Evolutionary conservation across 2,329 filamentous ascomycete genomes (phyloP), one percentile per base, ranked within the genome.

Genomic region (Ambrosiella xylebori): DNA sequence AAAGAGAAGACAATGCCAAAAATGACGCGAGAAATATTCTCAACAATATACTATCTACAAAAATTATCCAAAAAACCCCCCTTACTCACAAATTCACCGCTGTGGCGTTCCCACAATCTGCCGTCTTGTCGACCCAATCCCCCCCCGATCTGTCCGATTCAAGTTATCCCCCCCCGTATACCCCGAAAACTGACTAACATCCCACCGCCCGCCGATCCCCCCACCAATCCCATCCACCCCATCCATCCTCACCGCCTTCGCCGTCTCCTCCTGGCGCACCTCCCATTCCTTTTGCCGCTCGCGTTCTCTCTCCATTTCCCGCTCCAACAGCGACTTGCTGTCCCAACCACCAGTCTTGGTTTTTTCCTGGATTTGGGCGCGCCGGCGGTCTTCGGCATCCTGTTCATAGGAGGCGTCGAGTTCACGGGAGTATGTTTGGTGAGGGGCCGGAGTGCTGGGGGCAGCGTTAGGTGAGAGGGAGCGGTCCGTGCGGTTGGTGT

Each of bases 211-310:
- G 1, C 76, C 78, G 35, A 83, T 72, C 0, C 85, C 85, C n/a
- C 79, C 80, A 0, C 81, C 81, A 47, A 80, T 78, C 0, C 83
- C 84, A 27, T 84, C 81, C 12, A 78, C 75, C 13, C 74, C 75
- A 8, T 74, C 76, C 1, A 76, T 72, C 39, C 73, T 74, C 5
- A 74, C 73, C 0, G 78, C 75, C 58, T 76, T 76, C 19, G 79
- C 77, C 15, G 80, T 78, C 63, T 79, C 80, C 65, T 80, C 74
- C 69, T 91, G 87, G 1, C 80, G 74, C 62, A 86, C 80, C 68
- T 93, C 86, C 87, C 87, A 90, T 67, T 90, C 86, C 58, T 76
- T 77, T 70, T 90, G 86, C 12, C 85, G 75, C 71, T 88, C 80
- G 7, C 86, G 76, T 69, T 90, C 86, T 66, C 84, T 74, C 68